Evolutionary conservation across 495 filamentous ascomycete genomes (phyloP), one percentile per base, ranked within the genome.

Genomic region (Aspergillus mulundensis): DNA sequence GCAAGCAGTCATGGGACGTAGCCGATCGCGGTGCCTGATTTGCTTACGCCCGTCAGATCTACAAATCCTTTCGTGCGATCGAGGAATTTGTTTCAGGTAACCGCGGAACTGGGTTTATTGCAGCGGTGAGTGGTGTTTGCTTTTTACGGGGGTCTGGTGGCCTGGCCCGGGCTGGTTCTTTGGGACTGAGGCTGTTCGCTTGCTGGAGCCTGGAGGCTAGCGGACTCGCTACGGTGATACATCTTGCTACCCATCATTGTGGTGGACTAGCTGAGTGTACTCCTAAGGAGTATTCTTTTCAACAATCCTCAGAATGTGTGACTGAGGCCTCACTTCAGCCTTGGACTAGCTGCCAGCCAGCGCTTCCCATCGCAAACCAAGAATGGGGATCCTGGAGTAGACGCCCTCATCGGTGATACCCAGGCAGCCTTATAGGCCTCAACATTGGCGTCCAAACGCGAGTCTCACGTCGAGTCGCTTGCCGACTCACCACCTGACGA

Each of bases 21-120:
- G 10, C n/a, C 16, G 49, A 16, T 25, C 16, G 48, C 34, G 42
- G 57, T 59, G 57, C 57, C 57, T 59, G 57, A 59, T 53, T 54
- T 59, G 50, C 51, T 38, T 45, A 40, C 41, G 39, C 39, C 46
- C 46, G 28, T 40, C 39, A 50, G 47, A 50, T 50, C 32, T 52
- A 32, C 30, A 41, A 40, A 36, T 46, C 40, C 42, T 45, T 56
- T 28, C 20, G 40, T 50, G 51, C 23, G 19, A 40, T 23, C 38
- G 15, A 20, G 53, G 25, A 24, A 20, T 45, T 60, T 36, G 24
- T 53, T 45, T 45, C 23, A 19, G 25, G 44, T 44, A 44, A 44
- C 16, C 20, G 41, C 41, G 41, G 41, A n/a, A 19, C 16, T 44
- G 20, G 41, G 7, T 47, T 47, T 30, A 28, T 32, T 24, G 32